Conservation (phyloP, 495 filamentous ascomycete genomes). For the Neurospora africana region DNA sequence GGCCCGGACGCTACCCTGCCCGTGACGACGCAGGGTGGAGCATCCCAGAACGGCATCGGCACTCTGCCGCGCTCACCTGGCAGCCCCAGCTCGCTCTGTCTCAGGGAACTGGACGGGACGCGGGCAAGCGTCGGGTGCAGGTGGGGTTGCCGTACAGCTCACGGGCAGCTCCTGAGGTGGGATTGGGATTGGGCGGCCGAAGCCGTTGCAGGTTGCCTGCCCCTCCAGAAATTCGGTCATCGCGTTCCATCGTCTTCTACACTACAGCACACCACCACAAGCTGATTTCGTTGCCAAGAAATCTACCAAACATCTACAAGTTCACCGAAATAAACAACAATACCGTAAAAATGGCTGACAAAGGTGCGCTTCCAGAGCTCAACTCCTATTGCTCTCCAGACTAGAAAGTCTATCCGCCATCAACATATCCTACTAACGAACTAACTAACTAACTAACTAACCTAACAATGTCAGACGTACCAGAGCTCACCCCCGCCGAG, state of each 20-base stretch:
- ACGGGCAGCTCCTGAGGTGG: background rate
- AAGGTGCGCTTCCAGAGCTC: constrained; percentile 8
- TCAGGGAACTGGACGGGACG: background rate
- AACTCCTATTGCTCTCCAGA: background rate
- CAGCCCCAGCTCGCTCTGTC: background rate
- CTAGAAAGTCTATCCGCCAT: background rate
- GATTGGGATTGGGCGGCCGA: background rate
- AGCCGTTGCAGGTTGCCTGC: background rate
- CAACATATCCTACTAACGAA: constrained; percentile 11
- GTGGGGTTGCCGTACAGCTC: too few species aligned
- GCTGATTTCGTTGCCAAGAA: background rate
- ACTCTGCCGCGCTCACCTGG: background rate
- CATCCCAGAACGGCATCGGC: background rate
- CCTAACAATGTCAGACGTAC: background rate
- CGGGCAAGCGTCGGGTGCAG: background rate
- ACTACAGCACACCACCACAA: background rate
- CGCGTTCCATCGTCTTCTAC: constrained; percentile 18
- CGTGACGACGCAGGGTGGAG: background rate
- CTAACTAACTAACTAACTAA: constrained; percentile 11
- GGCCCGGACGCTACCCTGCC: background rate
- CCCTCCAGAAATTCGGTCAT: background rate
- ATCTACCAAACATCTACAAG: background rate
- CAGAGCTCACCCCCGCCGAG: constrained; percentile 45
- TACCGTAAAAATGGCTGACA: constrained; percentile 16
- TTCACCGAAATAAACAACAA: background rate